Evolutionary conservation across 805 yeast genomes (phyloP).

Genomic region (Torulaspora delbrueckii): DNA sequence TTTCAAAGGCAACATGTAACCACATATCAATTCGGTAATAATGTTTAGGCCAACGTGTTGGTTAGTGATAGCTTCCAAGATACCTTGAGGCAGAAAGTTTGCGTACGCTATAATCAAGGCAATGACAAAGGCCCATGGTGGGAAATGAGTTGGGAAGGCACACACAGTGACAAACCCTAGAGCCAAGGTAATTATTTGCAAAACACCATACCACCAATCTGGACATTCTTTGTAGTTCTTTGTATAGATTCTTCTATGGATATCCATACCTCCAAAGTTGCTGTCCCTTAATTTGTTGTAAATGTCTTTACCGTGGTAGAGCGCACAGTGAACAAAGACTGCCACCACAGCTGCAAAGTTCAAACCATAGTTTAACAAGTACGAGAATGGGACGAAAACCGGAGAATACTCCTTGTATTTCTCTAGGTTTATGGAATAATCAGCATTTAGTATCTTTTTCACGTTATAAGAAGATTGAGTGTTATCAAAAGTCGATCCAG

Average conservation of each 20-base stretch:
- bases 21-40: conserved; percentile 54
- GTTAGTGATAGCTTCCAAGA: conserved; percentile 56
- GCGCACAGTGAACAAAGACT: conserved; percentile 50
- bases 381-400: conserved; percentile 53
- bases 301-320: conserved; percentile 56
- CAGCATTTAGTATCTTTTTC: conserved; percentile 41
- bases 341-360: conserved; percentile 62
- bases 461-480: conserved; percentile 45
- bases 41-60: conserved; percentile 53
- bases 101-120: conserved; percentile 49
- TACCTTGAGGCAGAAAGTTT: conserved; percentile 53
- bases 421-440: conserved; percentile 40
- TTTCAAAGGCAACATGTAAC: conserved; percentile 52
- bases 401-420: conserved; percentile 54
- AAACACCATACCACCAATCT: conserved; percentile 57
- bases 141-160: conserved; percentile 47
- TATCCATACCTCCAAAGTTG: conserved; percentile 42
- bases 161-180: conserved; percentile 35
- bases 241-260: conserved; percentile 49
- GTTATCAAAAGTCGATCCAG: conserved; percentile 47
- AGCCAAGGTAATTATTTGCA: conserved; percentile 28
- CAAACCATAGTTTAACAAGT: conserved; percentile 51
- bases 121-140: conserved; percentile 60
- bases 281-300: conserved; percentile 38
- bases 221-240: conserved; percentile 61